Base-by-base conservation (phyloP, 352 stramenopile genomes). In the Phytophthora pluvialis region DNA sequence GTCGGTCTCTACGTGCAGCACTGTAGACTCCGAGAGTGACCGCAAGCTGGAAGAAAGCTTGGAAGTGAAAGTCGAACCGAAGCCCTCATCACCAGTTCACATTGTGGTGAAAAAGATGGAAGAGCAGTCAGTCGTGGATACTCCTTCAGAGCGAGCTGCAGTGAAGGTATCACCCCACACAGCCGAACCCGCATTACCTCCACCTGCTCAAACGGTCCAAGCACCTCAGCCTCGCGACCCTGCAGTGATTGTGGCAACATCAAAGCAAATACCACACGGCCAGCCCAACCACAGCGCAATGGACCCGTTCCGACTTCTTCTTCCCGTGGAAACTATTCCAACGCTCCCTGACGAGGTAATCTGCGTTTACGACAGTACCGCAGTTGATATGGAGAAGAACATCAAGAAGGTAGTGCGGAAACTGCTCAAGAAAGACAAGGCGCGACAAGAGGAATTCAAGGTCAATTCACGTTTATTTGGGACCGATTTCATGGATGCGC, bases 401-500 rank as follows among this genome's bases (percentile, higher is more conserved):
- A 75, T 94, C 58, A 78, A 90, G 54, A 89, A 90, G 47, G 72
- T 76, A 4, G 68, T 91, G 57, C 88, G 86, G 54, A 90, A 86
- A 52, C 39, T 89, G n/a, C 66, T 89, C n/a, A 77, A 75, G 28
- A 83, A 81, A 53, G 60, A 89, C 65, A 88, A 83, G 29, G 28
- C 53, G 9, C 76, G 75, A 36, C 52, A 89, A 21, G 79, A 92
- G 52, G 86, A 93, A 31, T 94, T 94, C 60, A 94, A 93, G 74
- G 86, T 88, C 46, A 94, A 91, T 44, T 81, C 83, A 31, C 79
- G 81, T 1, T 69, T 94, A 9, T 90, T 79, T 64, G 86, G 86
- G 32, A 93, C 88, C 70, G 82, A 88, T 57, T 93, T 91, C 40
- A 90, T 94, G 83, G 86, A 93, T 39, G 55, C 80, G 0, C 51